Percentiles rank a stretch among this genome's conserved stretches.
Conservation (phyloP, 2,329 filamentous ascomycete genomes). For the Neofusicoccum sp. region DNA sequence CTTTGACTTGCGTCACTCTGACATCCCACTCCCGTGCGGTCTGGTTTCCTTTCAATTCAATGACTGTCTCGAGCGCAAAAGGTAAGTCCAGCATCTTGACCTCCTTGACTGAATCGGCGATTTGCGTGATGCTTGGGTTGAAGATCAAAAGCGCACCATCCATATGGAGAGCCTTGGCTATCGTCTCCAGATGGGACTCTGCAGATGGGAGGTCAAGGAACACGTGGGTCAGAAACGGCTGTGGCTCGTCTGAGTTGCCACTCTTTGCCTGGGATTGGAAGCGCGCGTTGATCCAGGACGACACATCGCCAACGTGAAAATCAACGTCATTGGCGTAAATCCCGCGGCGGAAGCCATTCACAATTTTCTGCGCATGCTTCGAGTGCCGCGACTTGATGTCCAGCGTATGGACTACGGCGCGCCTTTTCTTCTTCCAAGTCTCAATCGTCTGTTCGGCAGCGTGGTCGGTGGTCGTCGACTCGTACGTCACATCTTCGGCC, state of each 20-base stretch:
- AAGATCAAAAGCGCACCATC: slow-evolving; percentile 69
- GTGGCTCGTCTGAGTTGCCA: not conserved
- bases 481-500: slow-evolving; percentile 17
- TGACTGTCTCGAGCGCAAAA: slow-evolving; percentile 56
- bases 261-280: slow-evolving; percentile 25
- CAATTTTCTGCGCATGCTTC: slow-evolving; percentile 61
- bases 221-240: slow-evolving; percentile 66
- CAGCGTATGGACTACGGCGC: slow-evolving; percentile 72
- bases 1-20: slow-evolving; percentile 37
- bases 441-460: slow-evolving; percentile 24
- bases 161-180: slow-evolving; percentile 59
- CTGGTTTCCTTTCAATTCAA: slow-evolving; percentile 57
- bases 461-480: slow-evolving; percentile 18
- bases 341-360: slow-evolving; percentile 66
- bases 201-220: slow-evolving; percentile 72
- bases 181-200: slow-evolving; percentile 50
- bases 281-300: slow-evolving; percentile 54
- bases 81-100: slow-evolving; percentile 56
- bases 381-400: slow-evolving; percentile 65
- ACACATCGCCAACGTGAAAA: slow-evolving; percentile 69
- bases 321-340: slow-evolving; percentile 69
- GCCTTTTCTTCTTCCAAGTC: slow-evolving; percentile 42
- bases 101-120: slow-evolving; percentile 60
- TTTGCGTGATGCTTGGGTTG: slow-evolving; percentile 75
- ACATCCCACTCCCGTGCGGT: slow-evolving; percentile 65